These are phyloP conservation scores for Hypomontagnella submonticulosa DNA, from an alignment of 495 filamentous ascomycete genomes.

Conservation along the genomic window DNA sequence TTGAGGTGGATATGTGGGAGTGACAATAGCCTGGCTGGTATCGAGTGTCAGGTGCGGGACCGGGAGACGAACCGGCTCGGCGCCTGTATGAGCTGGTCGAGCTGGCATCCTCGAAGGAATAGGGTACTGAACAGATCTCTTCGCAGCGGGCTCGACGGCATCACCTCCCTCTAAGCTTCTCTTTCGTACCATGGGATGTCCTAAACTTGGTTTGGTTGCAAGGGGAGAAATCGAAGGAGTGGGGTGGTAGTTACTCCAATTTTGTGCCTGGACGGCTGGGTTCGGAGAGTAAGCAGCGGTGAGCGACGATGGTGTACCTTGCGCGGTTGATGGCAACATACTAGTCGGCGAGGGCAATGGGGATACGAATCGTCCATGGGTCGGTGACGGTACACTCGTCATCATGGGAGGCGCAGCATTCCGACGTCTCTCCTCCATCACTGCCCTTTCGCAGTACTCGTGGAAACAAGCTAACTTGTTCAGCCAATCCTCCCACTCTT, in stretches of 20 bases:
- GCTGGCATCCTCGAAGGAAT: conserved; percentile 51
- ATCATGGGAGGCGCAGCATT: conserved; percentile 48
- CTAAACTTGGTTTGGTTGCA: conserved; percentile 59
- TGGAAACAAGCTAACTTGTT: conserved; percentile 79
- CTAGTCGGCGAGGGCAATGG: conserved; percentile 61
- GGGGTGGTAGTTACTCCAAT: conserved; percentile 53
- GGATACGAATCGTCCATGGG: conserved; percentile 49
- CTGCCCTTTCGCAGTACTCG: conserved; percentile 79
- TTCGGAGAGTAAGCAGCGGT: conserved; percentile 49
- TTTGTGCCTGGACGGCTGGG: conserved; percentile 39
- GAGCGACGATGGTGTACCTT: conserved; percentile 41
- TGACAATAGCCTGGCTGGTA: conserved; percentile 46
- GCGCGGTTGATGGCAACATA: conserved; percentile 50
- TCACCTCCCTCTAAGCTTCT: conserved; percentile 73
- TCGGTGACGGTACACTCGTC: conserved; percentile 53
- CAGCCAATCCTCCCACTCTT: conserved; percentile 91
- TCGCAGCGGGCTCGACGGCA: conserved; percentile 71
- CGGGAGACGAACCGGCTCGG: conserved; percentile 49
- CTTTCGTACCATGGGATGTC: conserved; percentile 66
- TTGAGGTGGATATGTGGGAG: conserved; percentile 28
- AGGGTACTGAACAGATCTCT: conserved; percentile 58
- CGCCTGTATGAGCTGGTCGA: conserved; percentile 43
- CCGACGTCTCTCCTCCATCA: conserved; percentile 48
- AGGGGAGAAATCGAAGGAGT: conserved; percentile 63
- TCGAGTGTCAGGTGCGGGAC: conserved; percentile 59